These are phyloP conservation scores for Cutaneotrichosporon mucoides DNA, from an alignment of 1,284 basidiomycete genomes.

Conservation along the genomic window DNA sequence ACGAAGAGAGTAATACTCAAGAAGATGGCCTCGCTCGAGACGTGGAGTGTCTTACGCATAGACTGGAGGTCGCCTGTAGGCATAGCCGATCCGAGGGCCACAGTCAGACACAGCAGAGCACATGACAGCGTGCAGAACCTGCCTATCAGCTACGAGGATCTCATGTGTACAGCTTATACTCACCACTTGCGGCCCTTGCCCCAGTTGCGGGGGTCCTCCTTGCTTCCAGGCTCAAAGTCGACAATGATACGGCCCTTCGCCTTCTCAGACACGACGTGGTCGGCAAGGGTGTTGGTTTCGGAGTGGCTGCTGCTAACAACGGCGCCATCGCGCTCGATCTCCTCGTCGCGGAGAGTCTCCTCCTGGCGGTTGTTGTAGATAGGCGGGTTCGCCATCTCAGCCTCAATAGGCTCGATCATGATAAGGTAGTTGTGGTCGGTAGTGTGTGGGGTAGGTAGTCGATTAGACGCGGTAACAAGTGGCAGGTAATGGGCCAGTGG, in stretches of 20 bases:
- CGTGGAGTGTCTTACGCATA: slow-evolving; percentile 43
- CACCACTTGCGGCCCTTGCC: slow-evolving; percentile 35
- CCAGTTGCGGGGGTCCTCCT: slow-evolving; percentile 38
- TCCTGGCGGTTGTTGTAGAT: slow-evolving; percentile 32
- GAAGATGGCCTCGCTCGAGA: slow-evolving; percentile 47
- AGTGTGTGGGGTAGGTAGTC: not conserved
- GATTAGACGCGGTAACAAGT: not conserved
- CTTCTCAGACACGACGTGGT: slow-evolving; percentile 11
- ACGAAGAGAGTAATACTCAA: slow-evolving; percentile 52
- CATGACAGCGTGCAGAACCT: slow-evolving; percentile 34
- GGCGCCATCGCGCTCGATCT: slow-evolving; percentile 18
- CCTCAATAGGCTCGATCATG: slow-evolving; percentile 40
- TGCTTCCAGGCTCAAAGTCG: slow-evolving; percentile 26
- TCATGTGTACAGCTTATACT: not conserved
- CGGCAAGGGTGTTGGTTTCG: slow-evolving; percentile 6
- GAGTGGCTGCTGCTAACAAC: slow-evolving; percentile 1
- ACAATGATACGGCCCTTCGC: slow-evolving; percentile 28
- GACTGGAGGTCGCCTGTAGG: slow-evolving; percentile 50
- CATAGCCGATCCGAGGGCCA: slow-evolving; percentile 50
- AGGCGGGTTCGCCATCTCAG: slow-evolving; percentile 36
- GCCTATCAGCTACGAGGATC: not conserved
- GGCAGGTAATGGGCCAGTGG: not conserved
- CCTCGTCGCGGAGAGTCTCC: slow-evolving; percentile 23
- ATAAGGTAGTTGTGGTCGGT: slow-evolving; percentile 2
- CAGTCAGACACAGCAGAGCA: slow-evolving; percentile 34